These are phyloP conservation scores for Carex kokanica DNA, from an alignment of 176 grass and related monocot genomes.

Conservation along the genomic window DNA sequence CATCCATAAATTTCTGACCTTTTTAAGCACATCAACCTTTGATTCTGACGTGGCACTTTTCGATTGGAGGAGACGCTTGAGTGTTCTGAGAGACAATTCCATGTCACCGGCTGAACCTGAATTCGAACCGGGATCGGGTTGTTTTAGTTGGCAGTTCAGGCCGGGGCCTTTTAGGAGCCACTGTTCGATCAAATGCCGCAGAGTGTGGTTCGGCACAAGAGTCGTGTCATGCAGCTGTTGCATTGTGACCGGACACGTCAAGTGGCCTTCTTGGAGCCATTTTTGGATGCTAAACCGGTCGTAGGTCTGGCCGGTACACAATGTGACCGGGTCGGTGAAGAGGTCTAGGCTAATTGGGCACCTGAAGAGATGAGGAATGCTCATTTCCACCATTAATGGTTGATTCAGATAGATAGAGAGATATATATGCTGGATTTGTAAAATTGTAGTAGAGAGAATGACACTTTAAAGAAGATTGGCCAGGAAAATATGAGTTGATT, in stretches of 20 bases:
- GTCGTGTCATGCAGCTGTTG: slow-evolving; percentile 58
- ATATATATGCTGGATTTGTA: slow-evolving; percentile 1
- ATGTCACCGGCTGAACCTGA: not conserved
- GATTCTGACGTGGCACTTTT: not conserved
- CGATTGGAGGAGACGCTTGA: slow-evolving; percentile 42
- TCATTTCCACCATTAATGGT: slow-evolving; percentile 39
- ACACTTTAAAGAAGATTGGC: not conserved
- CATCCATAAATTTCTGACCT: slow-evolving; percentile 41
- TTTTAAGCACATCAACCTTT: slow-evolving; percentile 44
- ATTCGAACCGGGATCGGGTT: not conserved
- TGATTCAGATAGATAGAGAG: slow-evolving; percentile 30
- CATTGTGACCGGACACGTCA: slow-evolving; percentile 96
- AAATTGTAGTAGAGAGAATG: not conserved
- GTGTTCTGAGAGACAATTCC: slow-evolving; percentile 47
- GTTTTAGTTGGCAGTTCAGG: not conserved
- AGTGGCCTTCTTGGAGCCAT: slow-evolving; percentile 83
- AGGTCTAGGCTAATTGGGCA: slow-evolving; percentile 96
- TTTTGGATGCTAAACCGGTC: slow-evolving; percentile 75
- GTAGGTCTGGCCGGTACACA: slow-evolving; percentile 89
- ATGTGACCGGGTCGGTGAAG: slow-evolving; percentile 82
- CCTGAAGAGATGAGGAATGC: slow-evolving; percentile 84
- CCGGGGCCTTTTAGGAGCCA: slow-evolving; percentile 50
- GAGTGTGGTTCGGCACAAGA: slow-evolving; percentile 82
- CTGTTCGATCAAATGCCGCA: slow-evolving; percentile 77
- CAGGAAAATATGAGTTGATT: not conserved